Evolutionary conservation across 116 monocot species (phyloP).

Genomic region (Papilionanthe hybrid): DNA sequence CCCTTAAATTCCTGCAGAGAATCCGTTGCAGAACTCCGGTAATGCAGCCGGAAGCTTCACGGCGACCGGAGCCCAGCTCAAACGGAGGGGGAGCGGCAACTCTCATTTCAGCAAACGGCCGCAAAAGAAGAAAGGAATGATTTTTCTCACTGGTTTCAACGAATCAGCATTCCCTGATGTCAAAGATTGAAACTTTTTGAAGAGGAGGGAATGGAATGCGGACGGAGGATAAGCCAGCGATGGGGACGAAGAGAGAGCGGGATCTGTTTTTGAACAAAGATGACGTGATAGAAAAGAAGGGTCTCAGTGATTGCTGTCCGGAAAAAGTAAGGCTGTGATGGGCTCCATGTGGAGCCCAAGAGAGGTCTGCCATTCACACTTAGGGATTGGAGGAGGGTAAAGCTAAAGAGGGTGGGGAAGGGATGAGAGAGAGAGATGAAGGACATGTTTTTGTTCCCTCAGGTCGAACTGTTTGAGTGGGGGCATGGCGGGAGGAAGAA

Average conservation of each 20-base stretch:
- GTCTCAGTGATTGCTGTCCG: background rate
- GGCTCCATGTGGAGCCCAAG: background rate
- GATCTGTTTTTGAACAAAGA: constrained; percentile 7
- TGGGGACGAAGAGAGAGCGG: constrained; percentile 6
- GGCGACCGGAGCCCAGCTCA: background rate
- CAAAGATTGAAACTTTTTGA: constrained; percentile 18
- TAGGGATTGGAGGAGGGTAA: background rate
- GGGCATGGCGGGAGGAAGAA: background rate
- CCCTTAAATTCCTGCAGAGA: constrained; percentile 11
- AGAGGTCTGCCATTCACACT: constrained; percentile 14
- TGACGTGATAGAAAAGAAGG: constrained; percentile 2
- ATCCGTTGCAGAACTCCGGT: constrained; percentile 27
- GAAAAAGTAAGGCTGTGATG: background rate
- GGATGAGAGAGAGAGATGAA: background rate
- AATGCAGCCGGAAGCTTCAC: constrained; percentile 25
- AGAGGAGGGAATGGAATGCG: constrained; percentile 11
- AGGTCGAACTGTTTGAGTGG: background rate
- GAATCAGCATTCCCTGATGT: background rate
- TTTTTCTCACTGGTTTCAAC: background rate
- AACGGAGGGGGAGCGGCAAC: constrained; percentile 15
- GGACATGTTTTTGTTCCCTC: background rate
- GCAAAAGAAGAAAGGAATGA: background rate
- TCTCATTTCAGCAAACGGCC: constrained; percentile 9
- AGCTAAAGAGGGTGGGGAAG: background rate
- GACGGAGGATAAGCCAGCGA: background rate